phyloP scores from a whole-genome alignment of 1,284 basidiomycete species.

The Puccinia horiana region DNA sequence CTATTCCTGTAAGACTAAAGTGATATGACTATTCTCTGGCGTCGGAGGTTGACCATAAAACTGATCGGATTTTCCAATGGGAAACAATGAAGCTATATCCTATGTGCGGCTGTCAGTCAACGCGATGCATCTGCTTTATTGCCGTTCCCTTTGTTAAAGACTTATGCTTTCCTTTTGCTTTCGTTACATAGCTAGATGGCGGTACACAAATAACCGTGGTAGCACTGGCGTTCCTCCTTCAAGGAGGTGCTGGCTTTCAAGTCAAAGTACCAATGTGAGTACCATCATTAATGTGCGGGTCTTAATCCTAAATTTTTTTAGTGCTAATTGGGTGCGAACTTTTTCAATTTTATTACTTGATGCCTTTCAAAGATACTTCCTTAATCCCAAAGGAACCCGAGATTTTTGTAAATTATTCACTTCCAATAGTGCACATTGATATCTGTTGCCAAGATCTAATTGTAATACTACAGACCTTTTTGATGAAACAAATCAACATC shows the following conservation, averaged over 20 bases:
- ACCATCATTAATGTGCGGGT: neutral
- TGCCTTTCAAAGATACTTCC: conserved; percentile 20
- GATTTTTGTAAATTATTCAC: conserved; percentile 38
- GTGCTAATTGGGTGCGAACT: neutral
- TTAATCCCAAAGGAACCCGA: conserved; percentile 32
- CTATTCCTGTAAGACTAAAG: neutral
- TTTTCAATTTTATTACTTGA: neutral
- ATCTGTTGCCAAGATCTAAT: neutral
- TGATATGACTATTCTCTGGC: neutral
- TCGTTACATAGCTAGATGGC: conserved; percentile 23
- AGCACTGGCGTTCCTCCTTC: conserved; percentile 15
- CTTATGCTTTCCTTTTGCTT: neutral
- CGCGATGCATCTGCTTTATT: neutral
- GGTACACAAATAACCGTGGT: conserved; percentile 35
- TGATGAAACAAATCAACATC: neutral
- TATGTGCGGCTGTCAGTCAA: conserved; percentile 41
- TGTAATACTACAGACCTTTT: neutral
- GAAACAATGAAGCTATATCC: conserved; percentile 28
- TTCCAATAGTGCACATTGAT: neutral
- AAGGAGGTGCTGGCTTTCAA: conserved; percentile 29
- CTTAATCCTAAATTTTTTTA: neutral
- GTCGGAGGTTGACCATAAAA: neutral
- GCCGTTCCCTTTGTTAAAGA: neutral
- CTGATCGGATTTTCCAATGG: neutral
- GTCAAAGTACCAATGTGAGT: conserved; percentile 42